Evolutionary conservation across 139 green algal species (phyloP).

Genomic region (Auxenochlorella pyrenoidosa): DNA sequence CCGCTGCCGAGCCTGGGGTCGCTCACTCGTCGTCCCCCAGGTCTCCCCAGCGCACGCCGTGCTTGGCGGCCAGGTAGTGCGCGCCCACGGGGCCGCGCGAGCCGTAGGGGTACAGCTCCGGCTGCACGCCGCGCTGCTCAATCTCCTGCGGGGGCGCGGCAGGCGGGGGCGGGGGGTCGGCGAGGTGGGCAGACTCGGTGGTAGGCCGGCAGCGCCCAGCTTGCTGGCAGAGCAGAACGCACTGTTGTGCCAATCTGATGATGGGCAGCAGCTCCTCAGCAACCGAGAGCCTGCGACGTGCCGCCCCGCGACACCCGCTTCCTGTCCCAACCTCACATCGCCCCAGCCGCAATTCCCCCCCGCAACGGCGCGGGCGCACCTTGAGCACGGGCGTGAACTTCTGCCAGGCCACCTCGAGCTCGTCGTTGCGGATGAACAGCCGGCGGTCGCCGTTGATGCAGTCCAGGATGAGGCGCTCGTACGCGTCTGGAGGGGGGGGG

Average conservation of each 20-base stretch:
- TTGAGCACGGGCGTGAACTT: slow-evolving; percentile 96
- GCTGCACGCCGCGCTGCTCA: slow-evolving; percentile 71
- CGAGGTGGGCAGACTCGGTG: no score
- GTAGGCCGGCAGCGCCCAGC: no score
- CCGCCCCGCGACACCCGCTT: no score
- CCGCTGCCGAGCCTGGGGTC: background rate
- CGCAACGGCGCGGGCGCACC: slow-evolving; percentile 18
- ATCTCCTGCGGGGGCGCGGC: slow-evolving; percentile 56
- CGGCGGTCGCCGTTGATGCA: slow-evolving; percentile 90
- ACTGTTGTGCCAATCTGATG: no score
- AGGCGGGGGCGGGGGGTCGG: no score
- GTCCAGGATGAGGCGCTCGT: slow-evolving; percentile 98
- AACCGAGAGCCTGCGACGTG: no score
- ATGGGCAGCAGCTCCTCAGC: no score
- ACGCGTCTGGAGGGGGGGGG: slow-evolving; percentile 83
- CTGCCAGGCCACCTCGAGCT: slow-evolving; percentile 95
- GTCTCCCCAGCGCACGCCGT: slow-evolving; percentile 96
- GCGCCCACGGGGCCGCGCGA: slow-evolving; percentile 93
- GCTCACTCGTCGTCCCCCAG: slow-evolving; percentile 43
- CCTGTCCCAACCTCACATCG: no score
- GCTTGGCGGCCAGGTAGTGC: slow-evolving; percentile 98
- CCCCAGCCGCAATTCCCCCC: no score
- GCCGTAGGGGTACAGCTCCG: slow-evolving; percentile 99
- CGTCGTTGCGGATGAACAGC: slow-evolving; percentile 95
- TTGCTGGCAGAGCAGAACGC: no score